Evolutionary conservation across 2,329 filamentous ascomycete species (phyloP), one percentile per base, ranked within the genome.

Genomic region (Penicillium sp.): DNA sequence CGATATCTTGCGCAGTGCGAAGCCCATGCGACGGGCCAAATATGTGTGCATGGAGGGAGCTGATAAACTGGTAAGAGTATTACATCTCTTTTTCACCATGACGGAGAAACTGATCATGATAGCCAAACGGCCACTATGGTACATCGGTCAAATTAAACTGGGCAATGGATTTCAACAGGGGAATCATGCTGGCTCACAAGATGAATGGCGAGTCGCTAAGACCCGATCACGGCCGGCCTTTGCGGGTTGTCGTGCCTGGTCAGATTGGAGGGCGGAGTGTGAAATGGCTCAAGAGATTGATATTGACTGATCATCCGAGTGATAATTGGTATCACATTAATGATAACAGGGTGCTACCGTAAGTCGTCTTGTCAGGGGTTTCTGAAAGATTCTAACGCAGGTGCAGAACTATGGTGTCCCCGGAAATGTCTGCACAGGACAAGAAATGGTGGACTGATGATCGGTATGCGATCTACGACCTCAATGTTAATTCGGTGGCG

Each of bases 311-410:
- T 8, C 74, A 77, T 20, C 89, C 89, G 0, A 95, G 89, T 62
- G 85, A 91, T 52, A 95, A 94, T 62, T 95, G 89, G 88, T 95
- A 95, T 60, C 90, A 96, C 67, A 89, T 94, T 52, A 90, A 93
- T 67, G 90, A 96, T 66, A 96, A 96, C 64, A 77, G 89, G 48
- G 89, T 96, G 1, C 71, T 96, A 31, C 90, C 90, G 55, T 77
- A 58, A 61, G 73, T 69, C 9, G 7, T 32, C n/a, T n/a, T 18
- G 24, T 18, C 8, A 11, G 18, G 11, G 6, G 11, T 10, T 28
- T 4, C 13, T 31, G 29, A 3, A 38, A 10, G 20, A 7, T 7
- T 45, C 50, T 54, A 20, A 51, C 50, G 50, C 5, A 26, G 8
- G 3, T 4, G 13, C 44, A 77, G 74, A 5, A 95, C 89, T 0